Evolutionary conservation across 2,329 filamentous ascomycete species (phyloP), one percentile per base, ranked within the genome.

Genomic region (Nakataea oryzae): DNA sequence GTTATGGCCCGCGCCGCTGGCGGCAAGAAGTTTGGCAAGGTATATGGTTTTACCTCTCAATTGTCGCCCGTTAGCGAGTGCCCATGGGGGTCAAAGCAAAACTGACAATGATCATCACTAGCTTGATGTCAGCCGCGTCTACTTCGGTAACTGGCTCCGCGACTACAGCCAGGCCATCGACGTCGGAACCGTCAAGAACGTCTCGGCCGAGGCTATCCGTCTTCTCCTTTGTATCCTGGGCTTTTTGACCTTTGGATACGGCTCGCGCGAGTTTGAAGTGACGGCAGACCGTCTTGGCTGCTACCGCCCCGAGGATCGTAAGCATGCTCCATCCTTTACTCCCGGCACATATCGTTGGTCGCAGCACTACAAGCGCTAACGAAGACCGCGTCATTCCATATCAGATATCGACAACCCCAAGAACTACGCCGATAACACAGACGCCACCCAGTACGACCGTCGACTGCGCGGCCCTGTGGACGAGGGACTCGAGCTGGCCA

Each of bases 161-260:
- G 93, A 97, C 75, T 97, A 97, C 76, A 95, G 90, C 61, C 93
- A 97, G 75, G 93, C 92, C 64, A 90, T 96, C 69, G 93, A 97
- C 74, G 90, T 96, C 59, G 93, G 91, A 65, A 96, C 91, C 4
- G 85, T 96, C 76, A 96, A 96, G 78, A 85, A 88, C 69, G 92
- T 97, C 65, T 93, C 90, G 62, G 88, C 91, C 60, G 91, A 96
- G 75, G 92, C 92, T 63, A 96, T 97, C 70, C 88, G 93, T 41
- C 89, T 97, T 59, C 79, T 96, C 17, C 84, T 97, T 62, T 96
- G 90, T 81, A 85, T 97, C 57, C 82, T 97, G 55, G 91, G 91
- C 21, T 97, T 97, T 79, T 81, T 97, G 78, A 93, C 83, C 67
- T 95, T 95, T 73, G 90, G 90, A 68, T 93, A 86, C 70, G 90